phyloP scores from a whole-genome alignment of 2,329 filamentous ascomycete species.

The Ophiostoma himal-ulmi region DNA sequence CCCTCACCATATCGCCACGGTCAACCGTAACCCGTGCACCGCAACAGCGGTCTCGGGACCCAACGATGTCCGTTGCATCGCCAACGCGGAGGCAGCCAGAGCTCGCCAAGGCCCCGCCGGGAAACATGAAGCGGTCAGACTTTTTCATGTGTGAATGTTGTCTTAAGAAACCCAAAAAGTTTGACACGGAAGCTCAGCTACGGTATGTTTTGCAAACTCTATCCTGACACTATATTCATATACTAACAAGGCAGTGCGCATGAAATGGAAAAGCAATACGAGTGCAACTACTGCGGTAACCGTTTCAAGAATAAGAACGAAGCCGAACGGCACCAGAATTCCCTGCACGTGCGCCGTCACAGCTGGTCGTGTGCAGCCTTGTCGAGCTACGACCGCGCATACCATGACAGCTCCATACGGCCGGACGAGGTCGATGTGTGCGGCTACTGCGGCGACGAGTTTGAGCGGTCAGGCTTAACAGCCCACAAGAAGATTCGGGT shows the following conservation, averaged over 20 bases:
- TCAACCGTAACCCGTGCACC: constrained; percentile 42
- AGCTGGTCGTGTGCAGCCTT: constrained; percentile 96
- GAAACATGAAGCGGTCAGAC: constrained; percentile 41
- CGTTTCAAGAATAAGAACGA: constrained; percentile 99
- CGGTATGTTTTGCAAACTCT: constrained; percentile 53
- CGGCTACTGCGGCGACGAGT: constrained; percentile 94
- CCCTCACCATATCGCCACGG: constrained; percentile 46
- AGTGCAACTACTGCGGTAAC: constrained; percentile 86
- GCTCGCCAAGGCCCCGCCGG: constrained; percentile 33
- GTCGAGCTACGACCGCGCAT: constrained; percentile 69
- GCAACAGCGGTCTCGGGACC: constrained; percentile 41
- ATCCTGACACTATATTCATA: not conserved
- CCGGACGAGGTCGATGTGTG: constrained; percentile 71
- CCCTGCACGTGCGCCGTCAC: constrained; percentile 82
- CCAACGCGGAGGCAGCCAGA: constrained; percentile 47
- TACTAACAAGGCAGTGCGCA: constrained; percentile 58
- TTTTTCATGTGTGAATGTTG: constrained; percentile 82
- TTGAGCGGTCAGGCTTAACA: constrained; percentile 48
- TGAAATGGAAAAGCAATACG: constrained; percentile 93
- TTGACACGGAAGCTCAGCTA: constrained; percentile 76
- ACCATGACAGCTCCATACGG: constrained; percentile 69
- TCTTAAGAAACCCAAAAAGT: constrained; percentile 95
- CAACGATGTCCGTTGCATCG: constrained; percentile 39
- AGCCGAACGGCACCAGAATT: constrained; percentile 92
- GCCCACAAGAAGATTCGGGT: constrained; percentile 33